Percentiles rank a stretch among this genome's conserved stretches.
Evolutionary conservation across 2,329 filamentous ascomycete genomes (phyloP).

Genomic region (Beauveria australis): DNA sequence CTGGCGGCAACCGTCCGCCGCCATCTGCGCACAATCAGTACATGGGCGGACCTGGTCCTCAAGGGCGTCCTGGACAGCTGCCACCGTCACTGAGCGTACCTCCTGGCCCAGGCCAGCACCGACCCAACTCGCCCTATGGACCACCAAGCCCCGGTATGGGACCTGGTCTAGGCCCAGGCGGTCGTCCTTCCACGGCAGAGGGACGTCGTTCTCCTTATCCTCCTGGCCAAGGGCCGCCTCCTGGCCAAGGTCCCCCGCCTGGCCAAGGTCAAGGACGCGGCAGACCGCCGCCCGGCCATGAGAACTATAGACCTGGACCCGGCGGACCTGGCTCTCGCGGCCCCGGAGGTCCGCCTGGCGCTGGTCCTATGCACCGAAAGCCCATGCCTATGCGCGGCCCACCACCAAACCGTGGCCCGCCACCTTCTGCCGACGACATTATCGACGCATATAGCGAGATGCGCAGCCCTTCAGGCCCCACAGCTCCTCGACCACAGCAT

Average conservation of each 20-base stretch:
- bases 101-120: slow-evolving; percentile 26
- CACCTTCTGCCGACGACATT: slow-evolving; percentile 10
- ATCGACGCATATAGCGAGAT: slow-evolving; percentile 15
- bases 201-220: slow-evolving; percentile 24
- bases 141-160: slow-evolving; percentile 23
- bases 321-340: slow-evolving; percentile 17
- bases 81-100: slow-evolving; percentile 34
- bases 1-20: not conserved
- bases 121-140: slow-evolving; percentile 29
- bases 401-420: slow-evolving; percentile 7
- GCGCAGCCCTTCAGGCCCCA: slow-evolving; percentile 16
- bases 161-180: slow-evolving; percentile 20
- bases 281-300: slow-evolving; percentile 10
- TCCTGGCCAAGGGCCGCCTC: not conserved
- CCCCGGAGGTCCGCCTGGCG: slow-evolving; percentile 10
- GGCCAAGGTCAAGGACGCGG: slow-evolving; percentile 5
- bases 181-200: slow-evolving; percentile 24
- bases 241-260: not conserved
- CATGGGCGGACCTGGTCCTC: slow-evolving; percentile 30
- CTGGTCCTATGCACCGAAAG: slow-evolving; percentile 3
- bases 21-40: slow-evolving; percentile 18
- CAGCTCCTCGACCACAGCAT: slow-evolving; percentile 14
- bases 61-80: slow-evolving; percentile 25
- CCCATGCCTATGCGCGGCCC: slow-evolving; percentile 11
- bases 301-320: slow-evolving; percentile 16